phyloP scores from a whole-genome alignment of 1,284 basidiomycete species.

The Neonothopanus nambi region DNA sequence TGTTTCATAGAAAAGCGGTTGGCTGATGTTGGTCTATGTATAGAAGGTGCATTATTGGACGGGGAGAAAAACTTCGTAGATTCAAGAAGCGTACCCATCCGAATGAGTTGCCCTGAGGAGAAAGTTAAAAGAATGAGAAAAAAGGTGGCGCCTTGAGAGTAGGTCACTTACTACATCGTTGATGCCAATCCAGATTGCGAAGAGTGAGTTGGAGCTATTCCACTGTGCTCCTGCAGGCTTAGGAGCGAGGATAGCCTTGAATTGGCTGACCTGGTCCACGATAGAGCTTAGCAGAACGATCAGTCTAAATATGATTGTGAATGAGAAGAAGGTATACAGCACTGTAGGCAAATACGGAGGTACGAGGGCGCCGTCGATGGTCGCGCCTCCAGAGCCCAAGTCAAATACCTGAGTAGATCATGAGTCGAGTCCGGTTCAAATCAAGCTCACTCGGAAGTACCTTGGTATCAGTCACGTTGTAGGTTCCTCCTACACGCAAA shows the following conservation, averaged over 20 bases:
- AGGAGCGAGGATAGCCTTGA: constrained; percentile 49
- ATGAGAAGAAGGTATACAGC: constrained; percentile 33
- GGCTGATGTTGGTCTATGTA: constrained; percentile 54
- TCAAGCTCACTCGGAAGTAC: constrained; percentile 25
- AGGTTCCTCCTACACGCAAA: constrained; percentile 35
- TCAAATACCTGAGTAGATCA: constrained; percentile 49
- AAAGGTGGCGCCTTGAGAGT: neutral
- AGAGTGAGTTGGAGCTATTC: constrained; percentile 55
- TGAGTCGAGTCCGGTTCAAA: constrained; percentile 1
- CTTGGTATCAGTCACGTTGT: constrained; percentile 57
- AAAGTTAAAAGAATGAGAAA: neutral
- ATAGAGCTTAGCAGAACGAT: constrained; percentile 43
- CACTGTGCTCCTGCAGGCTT: constrained; percentile 54
- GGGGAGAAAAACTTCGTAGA: neutral
- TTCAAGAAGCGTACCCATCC: constrained; percentile 42
- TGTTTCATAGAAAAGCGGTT: constrained; percentile 47
- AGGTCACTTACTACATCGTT: constrained; percentile 53
- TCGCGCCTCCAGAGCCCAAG: constrained; percentile 61
- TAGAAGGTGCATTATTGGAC: neutral
- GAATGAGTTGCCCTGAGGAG: constrained; percentile 49
- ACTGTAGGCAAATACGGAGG: constrained; percentile 57
- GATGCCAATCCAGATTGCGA: constrained; percentile 68
- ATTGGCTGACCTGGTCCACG: constrained; percentile 62
- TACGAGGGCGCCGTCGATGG: constrained; percentile 60
- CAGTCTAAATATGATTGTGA: neutral